Conservation (phyloP, 345 rosid genomes). For the Eucalyptus melliodora region DNA sequence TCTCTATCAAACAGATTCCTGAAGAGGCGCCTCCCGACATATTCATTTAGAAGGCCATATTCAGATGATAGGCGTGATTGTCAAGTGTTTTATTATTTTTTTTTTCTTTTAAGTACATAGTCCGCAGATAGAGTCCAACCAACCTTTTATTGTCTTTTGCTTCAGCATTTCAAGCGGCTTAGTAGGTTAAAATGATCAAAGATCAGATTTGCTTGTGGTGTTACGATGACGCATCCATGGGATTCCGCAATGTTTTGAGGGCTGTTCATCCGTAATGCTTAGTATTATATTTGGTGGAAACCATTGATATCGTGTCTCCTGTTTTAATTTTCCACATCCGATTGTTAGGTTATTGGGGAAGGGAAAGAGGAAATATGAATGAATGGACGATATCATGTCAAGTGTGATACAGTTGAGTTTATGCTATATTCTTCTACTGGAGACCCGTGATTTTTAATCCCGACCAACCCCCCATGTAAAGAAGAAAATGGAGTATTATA, state of each 20-base stretch:
- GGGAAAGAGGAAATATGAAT: neutral
- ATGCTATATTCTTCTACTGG: neutral
- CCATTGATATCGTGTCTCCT: neutral
- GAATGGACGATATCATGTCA: neutral
- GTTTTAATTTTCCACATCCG: neutral
- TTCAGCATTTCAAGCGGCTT: neutral
- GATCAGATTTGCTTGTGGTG: no score
- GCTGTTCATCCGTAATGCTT: neutral
- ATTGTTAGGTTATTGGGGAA: neutral
- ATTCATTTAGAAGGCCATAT: neutral
- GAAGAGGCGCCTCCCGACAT: conserved; percentile 51
- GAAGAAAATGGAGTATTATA: neutral
- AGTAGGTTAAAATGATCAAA: neutral
- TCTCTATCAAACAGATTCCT: conserved; percentile 27
- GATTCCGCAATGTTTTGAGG: neutral
- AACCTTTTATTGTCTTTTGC: neutral
- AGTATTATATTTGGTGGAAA: neutral
- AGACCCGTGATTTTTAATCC: neutral
- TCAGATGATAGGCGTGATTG: neutral
- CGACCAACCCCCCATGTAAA: neutral
- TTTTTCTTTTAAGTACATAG: neutral
- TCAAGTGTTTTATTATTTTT: neutral
- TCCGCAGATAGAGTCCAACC: neutral
- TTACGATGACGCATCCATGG: neutral
- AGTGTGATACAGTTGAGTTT: neutral